Conservation (phyloP, 2,329 filamentous ascomycete species). For the Ceratocystis cacaofunesta region DNA sequence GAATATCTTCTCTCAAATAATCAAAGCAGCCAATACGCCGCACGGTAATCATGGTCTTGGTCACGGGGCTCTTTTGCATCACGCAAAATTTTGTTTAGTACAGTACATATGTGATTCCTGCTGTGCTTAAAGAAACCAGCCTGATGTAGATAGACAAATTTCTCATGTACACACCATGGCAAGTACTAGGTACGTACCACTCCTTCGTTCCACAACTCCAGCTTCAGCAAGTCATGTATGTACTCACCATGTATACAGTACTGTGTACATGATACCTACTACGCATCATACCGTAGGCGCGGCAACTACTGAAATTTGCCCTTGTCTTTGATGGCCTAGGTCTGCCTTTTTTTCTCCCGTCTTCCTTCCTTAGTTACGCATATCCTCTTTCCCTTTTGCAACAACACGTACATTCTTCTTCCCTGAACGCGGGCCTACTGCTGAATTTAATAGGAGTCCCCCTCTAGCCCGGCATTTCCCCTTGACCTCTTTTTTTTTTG, state of each 20-base stretch:
- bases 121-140: not conserved
- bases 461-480: not conserved
- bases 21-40: too few relatives aligned
- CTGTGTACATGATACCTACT: not conserved
- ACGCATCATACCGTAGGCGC: not conserved
- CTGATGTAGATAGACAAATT: not conserved
- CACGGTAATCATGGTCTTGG: too few relatives aligned
- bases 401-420: not conserved
- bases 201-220: not conserved
- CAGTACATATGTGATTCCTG: too few relatives aligned
- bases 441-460: not conserved
- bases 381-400: not conserved
- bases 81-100: too few relatives aligned
- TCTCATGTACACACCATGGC: not conserved
- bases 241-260: not conserved
- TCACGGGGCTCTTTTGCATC: too few relatives aligned
- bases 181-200: not conserved
- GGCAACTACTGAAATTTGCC: not conserved
- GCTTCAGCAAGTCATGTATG: not conserved
- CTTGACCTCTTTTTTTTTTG: not conserved
- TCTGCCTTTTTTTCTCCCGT: not conserved
- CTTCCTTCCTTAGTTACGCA: conserved; percentile 2
- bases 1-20: too few relatives aligned
- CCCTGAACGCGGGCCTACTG: not conserved
- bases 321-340: not conserved